Percentiles rank a stretch among this genome's conserved stretches.
These are phyloP conservation scores for Malus hybrid DNA, from an alignment of 331 rosid genomes.

Conservation along the genomic window DNA sequence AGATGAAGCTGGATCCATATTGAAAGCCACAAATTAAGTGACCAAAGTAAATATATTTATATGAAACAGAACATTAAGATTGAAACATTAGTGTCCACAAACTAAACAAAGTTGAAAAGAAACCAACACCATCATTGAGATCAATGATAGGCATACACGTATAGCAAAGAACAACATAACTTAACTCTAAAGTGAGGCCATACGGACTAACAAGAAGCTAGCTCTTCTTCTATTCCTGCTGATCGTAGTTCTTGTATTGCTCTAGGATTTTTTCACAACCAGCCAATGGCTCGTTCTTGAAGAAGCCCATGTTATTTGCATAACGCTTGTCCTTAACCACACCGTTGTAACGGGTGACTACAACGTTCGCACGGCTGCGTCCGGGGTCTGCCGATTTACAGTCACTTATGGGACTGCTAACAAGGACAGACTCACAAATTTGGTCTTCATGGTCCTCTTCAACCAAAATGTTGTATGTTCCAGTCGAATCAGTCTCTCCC, in stretches of 20 bases:
- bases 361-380: slow-evolving; percentile 36
- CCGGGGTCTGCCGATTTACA: slow-evolving; percentile 41
- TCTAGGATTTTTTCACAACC: slow-evolving; percentile 31
- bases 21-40: neutral
- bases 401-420: slow-evolving; percentile 31
- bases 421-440: slow-evolving; percentile 37
- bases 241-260: slow-evolving; percentile 28
- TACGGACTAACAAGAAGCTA: too few relatives aligned
- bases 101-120: neutral
- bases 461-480: slow-evolving; percentile 39
- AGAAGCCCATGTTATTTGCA: slow-evolving; percentile 61
- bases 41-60: neutral
- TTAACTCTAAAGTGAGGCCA: too few relatives aligned
- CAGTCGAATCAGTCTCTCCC: slow-evolving; percentile 33
- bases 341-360: slow-evolving; percentile 54
- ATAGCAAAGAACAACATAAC: too few relatives aligned
- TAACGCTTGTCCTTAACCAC: slow-evolving; percentile 30
- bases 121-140: neutral
- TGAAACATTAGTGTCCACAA: neutral
- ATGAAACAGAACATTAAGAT: neutral
- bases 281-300: slow-evolving; percentile 33
- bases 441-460: slow-evolving; percentile 45
- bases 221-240: neutral
- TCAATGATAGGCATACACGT: neutral
- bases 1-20: too few relatives aligned